Percentiles rank a stretch among this genome's conserved stretches.
These are phyloP conservation scores for Trametes sp. DNA, from an alignment of 1,284 basidiomycete species.

Conservation along the genomic window DNA sequence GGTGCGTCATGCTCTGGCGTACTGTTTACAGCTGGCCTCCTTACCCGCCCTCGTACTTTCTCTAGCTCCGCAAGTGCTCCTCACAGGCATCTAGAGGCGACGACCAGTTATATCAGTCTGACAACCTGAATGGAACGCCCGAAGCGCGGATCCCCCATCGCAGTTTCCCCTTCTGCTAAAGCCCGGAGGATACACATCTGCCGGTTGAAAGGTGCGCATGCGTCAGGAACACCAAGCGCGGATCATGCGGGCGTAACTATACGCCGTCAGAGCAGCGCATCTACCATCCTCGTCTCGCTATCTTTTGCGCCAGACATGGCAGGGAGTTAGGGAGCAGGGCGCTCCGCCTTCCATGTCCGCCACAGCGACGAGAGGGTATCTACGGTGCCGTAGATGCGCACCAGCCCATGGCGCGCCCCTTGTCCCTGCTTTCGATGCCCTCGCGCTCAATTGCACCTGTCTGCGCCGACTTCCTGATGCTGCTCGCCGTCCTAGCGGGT, in stretches of 20 bases:
- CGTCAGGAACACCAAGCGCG: neutral
- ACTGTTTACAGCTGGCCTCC: too few relatives aligned
- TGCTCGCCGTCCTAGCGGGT: slow-evolving; percentile 4
- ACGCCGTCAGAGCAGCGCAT: neutral
- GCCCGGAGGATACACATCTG: neutral
- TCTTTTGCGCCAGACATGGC: neutral
- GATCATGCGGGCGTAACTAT: neutral
- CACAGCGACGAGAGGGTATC: neutral
- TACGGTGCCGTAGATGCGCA: neutral
- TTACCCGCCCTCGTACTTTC: neutral
- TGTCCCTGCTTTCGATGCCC: slow-evolving; percentile 1
- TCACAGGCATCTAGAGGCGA: neutral
- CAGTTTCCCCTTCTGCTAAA: neutral
- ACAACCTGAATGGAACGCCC: neutral
- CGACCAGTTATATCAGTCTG: neutral
- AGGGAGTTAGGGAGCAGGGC: neutral
- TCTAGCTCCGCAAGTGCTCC: neutral
- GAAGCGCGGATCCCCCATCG: neutral
- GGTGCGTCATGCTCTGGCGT: too few relatives aligned
- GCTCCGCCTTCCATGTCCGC: neutral
- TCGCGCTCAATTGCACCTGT: slow-evolving; percentile 3
- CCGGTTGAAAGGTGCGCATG: neutral
- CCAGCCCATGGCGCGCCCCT: neutral
- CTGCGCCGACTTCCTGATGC: slow-evolving; percentile 1
- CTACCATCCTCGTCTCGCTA: neutral